Base-by-base conservation (phyloP, 176 grass and related monocot genomes). In the Miscanthus lutarioriparius region DNA sequence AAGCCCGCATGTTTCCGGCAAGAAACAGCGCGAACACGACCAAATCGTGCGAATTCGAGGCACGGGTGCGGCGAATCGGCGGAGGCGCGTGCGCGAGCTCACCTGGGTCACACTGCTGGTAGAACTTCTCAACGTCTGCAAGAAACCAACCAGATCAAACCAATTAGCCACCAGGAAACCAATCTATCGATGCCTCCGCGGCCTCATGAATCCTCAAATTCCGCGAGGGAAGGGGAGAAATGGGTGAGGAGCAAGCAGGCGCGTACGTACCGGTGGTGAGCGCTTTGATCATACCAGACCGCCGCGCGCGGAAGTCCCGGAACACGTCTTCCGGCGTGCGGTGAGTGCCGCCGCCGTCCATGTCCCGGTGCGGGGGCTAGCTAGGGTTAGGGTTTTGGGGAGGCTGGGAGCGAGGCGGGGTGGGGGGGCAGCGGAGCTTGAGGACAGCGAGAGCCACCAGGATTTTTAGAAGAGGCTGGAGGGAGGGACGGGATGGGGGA, bases 91-190 rank as follows among this genome's bases (percentile, higher is more conserved):
- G 16, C 2, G 38, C 10, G 45, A 84, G 45, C 93, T 89, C 76
- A 93, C 93, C 93, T 87, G 93, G 93, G 85, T 96, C 94, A 74
- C 94, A 96, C 88, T 93, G 88, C 86, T 93, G 88, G 82, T 93
- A 89, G 80, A 96, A 96, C 91, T 93, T 96, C 86, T 96, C 94
- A 40, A 95, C 91, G 78, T 95, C 93, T 95, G 88, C 86, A 93
- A 91, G 72, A 84, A 70, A 77, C 7, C 20, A 89, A 75, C 36
- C 22, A 67, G 73, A 67, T 71, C 69, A 15, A 15, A 6, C 26
- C 62, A 64, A 64, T 64, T 1, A 91, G 81, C 82, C 51, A 30
- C 32, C 30, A 64, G 22, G 20, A 32, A 82, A 64, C 74, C 17
- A 70, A 70, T 64, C 36, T 8, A 80, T 37, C 63, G 59, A 37